Evolutionary conservation across 805 yeast genomes (phyloP), one percentile per base, ranked within the genome.

Genomic region (Wickerhamiella allomyrinae): DNA sequence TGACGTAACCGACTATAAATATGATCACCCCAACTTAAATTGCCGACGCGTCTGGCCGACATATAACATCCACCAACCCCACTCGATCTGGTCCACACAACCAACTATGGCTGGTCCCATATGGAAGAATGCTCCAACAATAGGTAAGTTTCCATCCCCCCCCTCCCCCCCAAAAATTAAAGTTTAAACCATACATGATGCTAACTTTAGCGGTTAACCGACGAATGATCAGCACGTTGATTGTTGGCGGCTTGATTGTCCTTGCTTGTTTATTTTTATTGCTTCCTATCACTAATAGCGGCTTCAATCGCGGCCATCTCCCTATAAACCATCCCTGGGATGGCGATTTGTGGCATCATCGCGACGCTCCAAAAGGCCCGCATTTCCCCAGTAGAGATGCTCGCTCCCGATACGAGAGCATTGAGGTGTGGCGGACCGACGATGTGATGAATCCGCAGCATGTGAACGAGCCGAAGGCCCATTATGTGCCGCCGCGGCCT

Each of bases 351-450:
- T n/a, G n/a, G n/a, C n/a, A n/a, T 7, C 31, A 14, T 9, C 9
- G 15, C 5, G 31, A 13, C 5, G 31, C 17, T 3, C 31, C 31
- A 7, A 8, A 3, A 6, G 17, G 14, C 15, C 31, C 31, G 17
- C 31, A 27, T 27, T 27, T 27, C 17, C 31, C 31, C 5, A 27
- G 14, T 11, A 14, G 11, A 6, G 33, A 39, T 3, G 37, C 10
- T 10, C 39, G 43, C n/a, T 21, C 27, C 5, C 41, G 45, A n/a
- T 42, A 34, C 27, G 45, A 39, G n/a, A 20, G 22, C 4, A 25
- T 34, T 15, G 40, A 42, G 20, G 33, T 35, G 5, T 42, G 45
- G 45, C 41, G 45, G n/a, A 29, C 23, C 14, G 38, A 31, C n/a
- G 41, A 24, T 15, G 14, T 19, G 14, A n/a, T 39, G 25, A 8